A percentile compares a stretch with the other conserved stretches of the same genome.
Evolutionary conservation across 2,329 filamentous ascomycete genomes (phyloP).

Genomic region (Pestalotiopsis sp.): DNA sequence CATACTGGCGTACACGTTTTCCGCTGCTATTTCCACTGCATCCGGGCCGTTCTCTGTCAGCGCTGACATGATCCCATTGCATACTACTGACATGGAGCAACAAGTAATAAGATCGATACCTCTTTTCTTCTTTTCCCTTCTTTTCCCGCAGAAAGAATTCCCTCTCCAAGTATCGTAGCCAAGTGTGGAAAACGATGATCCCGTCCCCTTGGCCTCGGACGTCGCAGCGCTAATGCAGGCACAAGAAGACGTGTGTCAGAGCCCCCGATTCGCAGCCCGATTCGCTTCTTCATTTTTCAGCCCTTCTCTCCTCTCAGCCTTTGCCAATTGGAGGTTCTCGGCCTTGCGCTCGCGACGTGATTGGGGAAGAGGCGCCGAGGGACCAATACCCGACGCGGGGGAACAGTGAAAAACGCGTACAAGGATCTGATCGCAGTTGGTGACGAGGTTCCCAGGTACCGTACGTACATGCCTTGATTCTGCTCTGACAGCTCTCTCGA

Average conservation of each 20-base stretch:
- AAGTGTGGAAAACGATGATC: neutral
- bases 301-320: too few species aligned
- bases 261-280: conserved; percentile 2
- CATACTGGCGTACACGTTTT: neutral
- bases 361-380: neutral
- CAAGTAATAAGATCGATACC: too few species aligned
- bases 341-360: conserved; percentile 5
- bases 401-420: neutral
- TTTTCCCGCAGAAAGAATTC: neutral
- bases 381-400: neutral
- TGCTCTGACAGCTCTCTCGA: too few species aligned
- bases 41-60: neutral
- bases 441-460: neutral
- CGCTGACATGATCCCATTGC: neutral
- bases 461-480: too few species aligned
- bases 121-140: too few species aligned
- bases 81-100: neutral
- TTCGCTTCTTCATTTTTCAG: neutral
- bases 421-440: neutral
- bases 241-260: conserved; percentile 5
- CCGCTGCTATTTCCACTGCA: neutral
- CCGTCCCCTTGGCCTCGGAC: neutral
- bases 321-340: too few species aligned
- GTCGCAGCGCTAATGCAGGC: conserved; percentile 7
- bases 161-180: neutral